Evolutionary conservation across 2,329 filamentous ascomycete genomes (phyloP).

Genomic region (Capronia epimyces): DNA sequence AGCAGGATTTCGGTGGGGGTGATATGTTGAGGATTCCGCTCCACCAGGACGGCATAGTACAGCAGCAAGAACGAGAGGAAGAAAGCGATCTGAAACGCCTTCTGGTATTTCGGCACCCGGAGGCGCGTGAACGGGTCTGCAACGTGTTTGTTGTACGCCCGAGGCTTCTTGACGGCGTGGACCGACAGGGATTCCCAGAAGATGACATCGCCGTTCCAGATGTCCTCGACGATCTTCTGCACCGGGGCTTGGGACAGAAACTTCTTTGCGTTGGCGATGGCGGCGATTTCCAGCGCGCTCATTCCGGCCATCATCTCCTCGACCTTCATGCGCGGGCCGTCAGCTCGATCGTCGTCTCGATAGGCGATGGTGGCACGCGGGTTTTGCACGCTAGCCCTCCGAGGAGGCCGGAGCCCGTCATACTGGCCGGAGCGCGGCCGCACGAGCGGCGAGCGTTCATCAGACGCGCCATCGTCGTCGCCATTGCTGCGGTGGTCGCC

Average conservation of each 20-base stretch:
- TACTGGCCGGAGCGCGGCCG: constrained; percentile 11
- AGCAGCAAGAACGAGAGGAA: constrained; percentile 69
- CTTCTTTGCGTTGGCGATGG: constrained; percentile 73
- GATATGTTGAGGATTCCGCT: constrained; percentile 61
- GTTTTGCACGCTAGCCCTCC: constrained; percentile 14
- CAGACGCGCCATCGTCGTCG: constrained; percentile 14
- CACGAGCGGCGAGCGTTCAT: constrained; percentile 34
- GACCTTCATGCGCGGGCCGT: constrained; percentile 47
- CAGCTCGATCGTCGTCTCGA: constrained; percentile 4
- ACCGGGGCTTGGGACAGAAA: constrained; percentile 76
- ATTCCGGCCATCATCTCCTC: constrained; percentile 69
- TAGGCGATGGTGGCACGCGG: constrained; percentile 6
- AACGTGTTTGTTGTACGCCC: constrained; percentile 64
- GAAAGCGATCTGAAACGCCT: constrained; percentile 76
- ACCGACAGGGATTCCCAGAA: constrained; percentile 79
- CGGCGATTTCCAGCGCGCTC: constrained; percentile 82
- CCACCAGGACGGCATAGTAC: constrained; percentile 81
- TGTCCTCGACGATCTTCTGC: constrained; percentile 75
- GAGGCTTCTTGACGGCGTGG: constrained; percentile 66
- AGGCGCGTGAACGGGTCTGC: constrained; percentile 70
- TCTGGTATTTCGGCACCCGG: constrained; percentile 76
- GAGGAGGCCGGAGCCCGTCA: constrained; percentile 16
- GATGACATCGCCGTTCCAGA: constrained; percentile 80
- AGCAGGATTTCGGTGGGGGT: constrained; percentile 65
- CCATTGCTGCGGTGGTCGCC: not conserved